Base-by-base conservation (phyloP, 352 stramenopile genomes). In the Pythium guiyangense region DNA sequence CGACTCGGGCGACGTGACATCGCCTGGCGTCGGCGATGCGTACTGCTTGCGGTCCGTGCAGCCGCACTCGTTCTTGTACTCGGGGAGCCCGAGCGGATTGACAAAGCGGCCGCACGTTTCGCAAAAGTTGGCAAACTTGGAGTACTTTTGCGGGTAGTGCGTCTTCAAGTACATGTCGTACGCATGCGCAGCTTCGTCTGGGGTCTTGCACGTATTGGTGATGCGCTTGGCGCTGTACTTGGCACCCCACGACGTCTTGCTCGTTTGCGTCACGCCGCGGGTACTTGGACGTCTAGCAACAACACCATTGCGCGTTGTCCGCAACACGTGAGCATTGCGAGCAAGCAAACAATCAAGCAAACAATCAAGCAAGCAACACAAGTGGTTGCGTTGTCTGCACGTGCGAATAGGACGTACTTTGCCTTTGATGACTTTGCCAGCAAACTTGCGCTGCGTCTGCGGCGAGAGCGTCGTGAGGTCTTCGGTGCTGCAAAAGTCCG, bases 121-220 rank as follows among this genome's bases (percentile, higher is more conserved):
- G 57, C 86, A 95, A 52, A 95, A 95, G 52, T 95, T 95, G 57
- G 81, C 84, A 64, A 91, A 93, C 60, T 92, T 93, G 49, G 77
- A 61, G 60, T 89, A 93, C 51, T 93, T 95, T 37, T 90, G 73
- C 25, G 82, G 82, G 52, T 89, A 87, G 53, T 94, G 74, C 42
- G 69, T 69, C 70, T 91, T 90, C 35, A 95, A 53, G 61, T 95
- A 95, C 54, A 79, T 66, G 54, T 95, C 86, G 57, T 95, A 93
- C 8, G 81, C 82, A 52, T 77, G 77, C 29, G 84, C 86, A 8
- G 86, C 86, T 50, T 95, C 84, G 56, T 95, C 81, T 0, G 82
- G 74, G n/a, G 86, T 94, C 62, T 92, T 93, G 66, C 83, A 95
- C 27, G 79, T 93, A 70, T 92, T 95, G n/a, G 82, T 91, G 57